Base-by-base conservation (phyloP, 2,329 filamentous ascomycete genomes). In the Microcyclospora pomicola region DNA sequence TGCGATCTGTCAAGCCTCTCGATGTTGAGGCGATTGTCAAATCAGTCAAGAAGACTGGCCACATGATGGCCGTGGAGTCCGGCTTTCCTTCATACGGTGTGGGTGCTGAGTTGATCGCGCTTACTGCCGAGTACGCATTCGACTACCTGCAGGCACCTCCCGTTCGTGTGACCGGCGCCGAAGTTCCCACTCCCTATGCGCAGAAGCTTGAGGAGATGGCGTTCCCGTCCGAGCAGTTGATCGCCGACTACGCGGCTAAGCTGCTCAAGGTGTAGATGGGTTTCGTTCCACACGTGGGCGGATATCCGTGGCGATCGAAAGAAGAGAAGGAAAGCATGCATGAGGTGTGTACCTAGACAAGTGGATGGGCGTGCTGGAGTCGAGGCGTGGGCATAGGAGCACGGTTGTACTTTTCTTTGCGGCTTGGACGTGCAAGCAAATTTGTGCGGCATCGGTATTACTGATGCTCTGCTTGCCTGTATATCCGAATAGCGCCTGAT, bases 41-140 rank as follows among this genome's bases (percentile, higher is more conserved):
- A 64, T 95, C 87, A 10, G 80, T 98, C 61, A 96, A 98, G 82
- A 98, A 98, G 80, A 98, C 91, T 13, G 81, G 83, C 61, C 82
- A 81, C 57, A 76, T 98, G 46, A 73, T 98, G 62, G 78, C 77
- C 31, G 85, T 98, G 51, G 88, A 96, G 68, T 95, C 86, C 40
- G 91, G 88, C 48, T 98, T 87, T 76, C 91, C 91, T 46, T 83
- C 84, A 56, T 98, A 87, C 59, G 91, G 91, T 61, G 85, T 98
- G 51, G 75, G 80, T 42, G 75, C 88, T 41, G 91, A 98, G 69
- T 86, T 98, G 54, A 75, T 98, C 47, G 91, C 91, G 42, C 71
- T 95, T 43, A 80, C 85, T 46, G 93, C 93, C 81, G 91, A 98
- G 68, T 98, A 96, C 64, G 87, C 77, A 47, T 98, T 96, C 59